Evolutionary conservation across 148 eudicot genomes (phyloP), one percentile per base, ranked within the genome.

Genomic region (Rhododendron kiyosumense): DNA sequence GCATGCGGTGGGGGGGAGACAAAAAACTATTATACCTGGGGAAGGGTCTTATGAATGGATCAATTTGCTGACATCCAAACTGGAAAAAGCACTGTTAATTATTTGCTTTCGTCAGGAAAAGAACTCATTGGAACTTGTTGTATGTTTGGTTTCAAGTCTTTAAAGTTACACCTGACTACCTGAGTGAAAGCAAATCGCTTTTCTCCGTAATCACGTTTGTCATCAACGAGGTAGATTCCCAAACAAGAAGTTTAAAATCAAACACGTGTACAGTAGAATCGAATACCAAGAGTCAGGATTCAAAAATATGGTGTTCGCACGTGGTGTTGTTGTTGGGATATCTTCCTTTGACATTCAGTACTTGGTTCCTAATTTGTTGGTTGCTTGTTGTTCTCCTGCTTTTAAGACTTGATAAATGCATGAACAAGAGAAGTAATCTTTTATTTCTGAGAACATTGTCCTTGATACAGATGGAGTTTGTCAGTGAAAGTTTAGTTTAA

Each of bases 21-120:
- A 63, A 82, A 59, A 22, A 41, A 30, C 32, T 63, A 30, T 36
- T 15, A 59, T 81, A 57, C 76, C 52, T 41, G 48, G 54, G 84
- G 76, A 63, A 63, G 84, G 13, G 61, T 82, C 84, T 82, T n/a
- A 63, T 61, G 30, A 61, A 82, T 82, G 84, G 54, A 82, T 63
- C 75, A 24, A 63, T 63, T 71, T 71, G 45, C 48, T 61, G 84
- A 32, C 75, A 63, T 71, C 84, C 84, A 36, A 61, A 41, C 75
- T 82, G 84, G 36, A 82, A 82, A 63, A 82, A 52, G 75, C 20
- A 81, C 20, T 8, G 20, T 15, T 18, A 82, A 63, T 41, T 38
- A 71, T n/a, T 38, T 71, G 41, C 79, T 48, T 46, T 83, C 12
- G 22, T 83, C 61, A 67, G 79, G 75, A 48, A 71, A 69, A 59